Percentiles rank a stretch among this genome's conserved stretches.
phyloP scores from a whole-genome alignment of 1,139 yeast genomes.

The Pichia sorboxylosa region DNA sequence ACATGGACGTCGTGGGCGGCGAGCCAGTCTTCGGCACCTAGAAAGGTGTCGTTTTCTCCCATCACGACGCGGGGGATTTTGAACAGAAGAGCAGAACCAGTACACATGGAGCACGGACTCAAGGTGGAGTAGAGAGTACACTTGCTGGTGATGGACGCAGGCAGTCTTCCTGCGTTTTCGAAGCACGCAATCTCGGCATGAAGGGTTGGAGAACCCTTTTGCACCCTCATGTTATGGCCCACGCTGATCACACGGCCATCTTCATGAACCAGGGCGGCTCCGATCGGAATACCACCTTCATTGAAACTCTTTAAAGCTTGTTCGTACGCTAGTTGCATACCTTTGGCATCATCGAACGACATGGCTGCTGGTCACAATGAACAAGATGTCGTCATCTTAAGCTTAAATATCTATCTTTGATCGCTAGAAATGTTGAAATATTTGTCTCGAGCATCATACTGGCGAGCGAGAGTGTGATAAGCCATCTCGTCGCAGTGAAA shows the following conservation, averaged over 20 bases:
- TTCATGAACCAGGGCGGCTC: slow-evolving; percentile 61
- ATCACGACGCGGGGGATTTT: slow-evolving; percentile 77
- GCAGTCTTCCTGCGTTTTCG: slow-evolving; percentile 81
- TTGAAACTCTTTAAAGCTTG: slow-evolving; percentile 53
- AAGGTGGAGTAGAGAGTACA: slow-evolving; percentile 82
- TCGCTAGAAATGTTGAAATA: too few species aligned
- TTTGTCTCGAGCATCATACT: too few species aligned
- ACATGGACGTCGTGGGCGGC: slow-evolving; percentile 61
- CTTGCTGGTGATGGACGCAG: slow-evolving; percentile 53
- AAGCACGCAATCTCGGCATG: slow-evolving; percentile 88
- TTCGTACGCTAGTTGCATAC: slow-evolving; percentile 59
- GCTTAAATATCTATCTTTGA: too few species aligned
- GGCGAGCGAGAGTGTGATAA: too few species aligned
- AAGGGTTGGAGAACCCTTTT: slow-evolving; percentile 64
- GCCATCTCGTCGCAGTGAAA: too few species aligned
- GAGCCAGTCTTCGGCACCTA: slow-evolving; percentile 70
- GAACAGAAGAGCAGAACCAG: slow-evolving; percentile 84
- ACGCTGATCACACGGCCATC: slow-evolving; percentile 75
- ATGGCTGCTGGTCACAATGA: too few species aligned
- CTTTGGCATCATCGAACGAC: slow-evolving; percentile 52
- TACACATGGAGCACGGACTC: slow-evolving; percentile 91
- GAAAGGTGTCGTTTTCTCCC: slow-evolving; percentile 75
- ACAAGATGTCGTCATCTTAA: too few species aligned
- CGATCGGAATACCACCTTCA: slow-evolving; percentile 81
- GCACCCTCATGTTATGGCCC: slow-evolving; percentile 85